Conservation (phyloP, 495 filamentous ascomycete species). For the Tuber calosporum region DNA sequence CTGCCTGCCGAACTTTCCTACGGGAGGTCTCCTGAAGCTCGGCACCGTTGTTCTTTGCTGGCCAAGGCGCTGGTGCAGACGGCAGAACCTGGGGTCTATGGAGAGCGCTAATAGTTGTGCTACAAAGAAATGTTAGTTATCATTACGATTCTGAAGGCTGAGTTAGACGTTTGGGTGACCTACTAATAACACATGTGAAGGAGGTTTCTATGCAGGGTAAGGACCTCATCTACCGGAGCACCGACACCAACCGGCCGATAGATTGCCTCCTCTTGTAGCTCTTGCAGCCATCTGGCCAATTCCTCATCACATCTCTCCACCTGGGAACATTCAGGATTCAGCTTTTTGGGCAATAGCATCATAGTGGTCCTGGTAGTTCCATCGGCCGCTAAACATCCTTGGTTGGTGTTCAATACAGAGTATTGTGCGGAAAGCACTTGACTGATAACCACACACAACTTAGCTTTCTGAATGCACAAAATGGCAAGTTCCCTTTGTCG, state of each 20-base stretch:
- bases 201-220: conserved; percentile 68
- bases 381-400: conserved; percentile 54
- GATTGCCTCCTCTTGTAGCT: conserved; percentile 52
- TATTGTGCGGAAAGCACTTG: conserved; percentile 80
- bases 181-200: conserved; percentile 75
- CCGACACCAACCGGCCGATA: conserved; percentile 18
- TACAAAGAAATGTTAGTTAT: conserved; percentile 24
- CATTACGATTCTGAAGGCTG: neutral
- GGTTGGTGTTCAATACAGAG: conserved; percentile 74
- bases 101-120: conserved; percentile 76
- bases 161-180: conserved; percentile 10
- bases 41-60: conserved; percentile 48
- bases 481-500: conserved; percentile 63
- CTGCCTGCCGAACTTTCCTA: conserved; percentile 68
- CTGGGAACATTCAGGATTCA: conserved; percentile 60
- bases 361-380: conserved; percentile 71
- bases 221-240: conserved; percentile 46
- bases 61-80: conserved; percentile 54
- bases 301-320: conserved; percentile 67
- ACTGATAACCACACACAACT: conserved; percentile 77
- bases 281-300: conserved; percentile 62
- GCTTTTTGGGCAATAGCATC: conserved; percentile 81
- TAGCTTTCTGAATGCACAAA: conserved; percentile 87
- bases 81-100: conserved; percentile 83
- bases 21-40: conserved; percentile 72